phyloP scores from a whole-genome alignment of 768 basidiomycete species.

The Clitopilus passeckerianus region DNA sequence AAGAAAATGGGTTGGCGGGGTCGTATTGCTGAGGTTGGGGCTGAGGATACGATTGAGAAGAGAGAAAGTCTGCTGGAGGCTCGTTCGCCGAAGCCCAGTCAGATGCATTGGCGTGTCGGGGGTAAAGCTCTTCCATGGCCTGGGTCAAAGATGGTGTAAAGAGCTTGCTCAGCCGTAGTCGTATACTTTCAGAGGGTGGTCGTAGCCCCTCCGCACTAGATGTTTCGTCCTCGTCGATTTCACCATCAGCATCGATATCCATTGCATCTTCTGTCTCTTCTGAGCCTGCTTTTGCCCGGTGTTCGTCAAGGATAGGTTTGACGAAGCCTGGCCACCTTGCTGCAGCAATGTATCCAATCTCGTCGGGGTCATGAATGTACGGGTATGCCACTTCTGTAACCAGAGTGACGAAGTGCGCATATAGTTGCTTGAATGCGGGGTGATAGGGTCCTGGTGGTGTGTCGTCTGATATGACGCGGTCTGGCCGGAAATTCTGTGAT shows the following conservation, averaged over 20 bases:
- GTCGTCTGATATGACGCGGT: conserved; percentile 2
- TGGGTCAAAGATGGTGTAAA: conserved; percentile 59
- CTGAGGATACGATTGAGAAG: conserved; percentile 6
- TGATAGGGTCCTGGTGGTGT: conserved; percentile 34
- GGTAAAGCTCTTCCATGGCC: conserved; percentile 65
- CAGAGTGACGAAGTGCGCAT: conserved; percentile 55
- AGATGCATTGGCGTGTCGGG: conserved; percentile 57
- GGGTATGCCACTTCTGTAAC: conserved; percentile 58
- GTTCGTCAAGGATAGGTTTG: conserved; percentile 57
- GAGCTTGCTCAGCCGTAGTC: conserved; percentile 59
- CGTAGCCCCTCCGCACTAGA: conserved; percentile 12
- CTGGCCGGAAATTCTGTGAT: conserved; percentile 27
- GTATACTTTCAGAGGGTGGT: conserved; percentile 49
- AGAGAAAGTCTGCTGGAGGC: conserved; percentile 37
- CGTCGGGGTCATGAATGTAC: conserved; percentile 62
- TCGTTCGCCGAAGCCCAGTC: conserved; percentile 57
- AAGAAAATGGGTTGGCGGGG: neutral
- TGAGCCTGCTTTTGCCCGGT: conserved; percentile 13
- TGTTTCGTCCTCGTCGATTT: conserved; percentile 18
- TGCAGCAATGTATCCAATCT: conserved; percentile 71
- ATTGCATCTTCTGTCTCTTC: conserved; percentile 8
- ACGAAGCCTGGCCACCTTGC: conserved; percentile 81
- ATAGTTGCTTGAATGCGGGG: conserved; percentile 51
- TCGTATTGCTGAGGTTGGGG: neutral
- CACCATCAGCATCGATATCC: conserved; percentile 17